Evolutionary conservation across 805 yeast species (phyloP).

Genomic region (Lipomyces spencermartinsiae): DNA sequence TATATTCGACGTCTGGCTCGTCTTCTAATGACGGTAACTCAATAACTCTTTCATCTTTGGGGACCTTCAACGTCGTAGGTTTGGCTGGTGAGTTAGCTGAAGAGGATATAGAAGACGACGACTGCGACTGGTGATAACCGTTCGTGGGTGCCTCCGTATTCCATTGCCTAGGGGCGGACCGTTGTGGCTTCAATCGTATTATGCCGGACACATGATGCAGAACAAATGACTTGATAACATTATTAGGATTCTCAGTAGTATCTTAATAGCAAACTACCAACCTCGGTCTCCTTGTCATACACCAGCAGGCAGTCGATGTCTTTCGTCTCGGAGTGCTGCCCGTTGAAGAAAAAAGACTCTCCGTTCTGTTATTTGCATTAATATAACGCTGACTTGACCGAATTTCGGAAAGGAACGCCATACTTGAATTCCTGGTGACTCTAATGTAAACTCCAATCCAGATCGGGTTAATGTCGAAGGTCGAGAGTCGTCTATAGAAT

Average conservation of each 20-base stretch:
- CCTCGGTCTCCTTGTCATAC: conserved; percentile 34
- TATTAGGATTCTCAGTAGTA: conserved; percentile 1
- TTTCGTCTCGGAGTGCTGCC: conserved; percentile 30
- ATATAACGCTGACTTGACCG: neutral
- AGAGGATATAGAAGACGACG: conserved; percentile 20
- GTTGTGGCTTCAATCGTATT: conserved; percentile 28
- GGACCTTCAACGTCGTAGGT: neutral
- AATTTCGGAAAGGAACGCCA: neutral
- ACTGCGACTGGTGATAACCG: neutral
- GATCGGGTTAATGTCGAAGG: conserved; percentile 30
- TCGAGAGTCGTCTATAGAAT: conserved; percentile 36
- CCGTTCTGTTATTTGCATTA: conserved; percentile 14
- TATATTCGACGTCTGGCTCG: neutral
- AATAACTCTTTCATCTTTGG: conserved; percentile 17
- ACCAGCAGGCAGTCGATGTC: conserved; percentile 37
- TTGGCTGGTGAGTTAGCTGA: conserved; percentile 13
- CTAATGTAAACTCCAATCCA: conserved; percentile 31
- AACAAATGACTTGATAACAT: conserved; percentile 21
- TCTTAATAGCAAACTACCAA: neutral
- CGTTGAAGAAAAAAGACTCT: conserved; percentile 33
- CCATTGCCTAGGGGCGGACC: conserved; percentile 19
- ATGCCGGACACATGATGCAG: conserved; percentile 26
- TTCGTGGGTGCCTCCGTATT: neutral
- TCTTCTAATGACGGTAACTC: conserved; percentile 25
- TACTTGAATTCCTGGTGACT: conserved; percentile 33